A percentile compares a stretch with the other conserved stretches of the same genome.
Evolutionary conservation across 2,329 filamentous ascomycete species (phyloP).

Genomic region (Calonectria multiphialidica): DNA sequence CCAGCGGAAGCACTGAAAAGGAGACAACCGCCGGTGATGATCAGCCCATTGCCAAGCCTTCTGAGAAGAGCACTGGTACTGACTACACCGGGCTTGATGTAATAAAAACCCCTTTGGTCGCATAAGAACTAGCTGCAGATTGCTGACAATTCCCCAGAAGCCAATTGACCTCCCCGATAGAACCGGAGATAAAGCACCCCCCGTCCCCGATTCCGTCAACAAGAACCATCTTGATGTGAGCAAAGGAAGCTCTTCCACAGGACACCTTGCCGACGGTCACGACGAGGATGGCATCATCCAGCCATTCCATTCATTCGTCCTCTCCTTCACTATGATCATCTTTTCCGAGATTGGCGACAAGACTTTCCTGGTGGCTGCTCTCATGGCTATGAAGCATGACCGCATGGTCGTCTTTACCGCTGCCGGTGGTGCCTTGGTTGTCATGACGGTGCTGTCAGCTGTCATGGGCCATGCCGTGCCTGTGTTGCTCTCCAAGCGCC

Average conservation of each 20-base stretch:
- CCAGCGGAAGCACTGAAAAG: conserved; percentile 55
- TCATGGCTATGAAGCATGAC: conserved; percentile 99
- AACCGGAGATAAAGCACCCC: conserved; percentile 79
- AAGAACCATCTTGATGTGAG: conserved; percentile 72
- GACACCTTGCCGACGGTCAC: conserved; percentile 44
- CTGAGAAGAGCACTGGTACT: conserved; percentile 55
- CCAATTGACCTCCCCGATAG: conserved; percentile 84
- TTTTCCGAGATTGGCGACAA: conserved; percentile 98
- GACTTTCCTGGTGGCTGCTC: conserved; percentile 94
- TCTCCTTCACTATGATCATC: conserved; percentile 97
- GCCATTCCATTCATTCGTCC: conserved; percentile 87
- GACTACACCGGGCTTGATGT: conserved; percentile 54
- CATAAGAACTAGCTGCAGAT: neutral
- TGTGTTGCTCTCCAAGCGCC: conserved; percentile 86
- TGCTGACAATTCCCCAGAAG: conserved; percentile 67
- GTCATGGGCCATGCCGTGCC: conserved; percentile 93
- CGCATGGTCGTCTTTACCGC: conserved; percentile 94
- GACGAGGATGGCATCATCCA: conserved; percentile 76
- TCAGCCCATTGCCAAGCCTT: conserved; percentile 35
- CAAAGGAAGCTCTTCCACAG: conserved; percentile 21
- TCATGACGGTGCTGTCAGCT: conserved; percentile 96
- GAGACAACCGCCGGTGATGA: conserved; percentile 24
- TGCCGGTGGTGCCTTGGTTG: conserved; percentile 89
- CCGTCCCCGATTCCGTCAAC: conserved; percentile 73
- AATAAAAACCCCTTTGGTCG: conserved; percentile 23